Evolutionary conservation across 2,329 filamentous ascomycete species (phyloP), one percentile per base, ranked within the genome.

Genomic region (Fusarium verrucosum): DNA sequence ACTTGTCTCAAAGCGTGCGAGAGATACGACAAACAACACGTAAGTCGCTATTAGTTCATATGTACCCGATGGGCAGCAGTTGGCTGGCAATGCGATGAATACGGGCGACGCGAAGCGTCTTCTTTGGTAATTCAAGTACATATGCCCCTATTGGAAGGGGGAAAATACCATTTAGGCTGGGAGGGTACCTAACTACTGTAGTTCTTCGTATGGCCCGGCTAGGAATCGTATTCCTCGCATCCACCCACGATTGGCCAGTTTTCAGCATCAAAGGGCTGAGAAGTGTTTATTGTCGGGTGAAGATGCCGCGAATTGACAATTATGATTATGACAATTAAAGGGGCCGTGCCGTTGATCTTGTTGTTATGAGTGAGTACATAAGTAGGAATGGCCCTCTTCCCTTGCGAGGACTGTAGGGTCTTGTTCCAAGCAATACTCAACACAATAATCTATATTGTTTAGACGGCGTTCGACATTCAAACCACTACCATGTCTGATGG

Each of bases 401-500:
- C 10, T 22, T 32, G 14, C 20, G 11, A 20, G 19, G 45, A 41
- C 10, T 25, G 17, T 17, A 23, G 14, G 22, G 26, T 26, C 11
- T 45, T 32, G 30, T 33, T 14, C 26, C 14, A 22, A 19, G n/a
- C 10, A 35, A 22, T 37, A 33, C 32, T 22, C 8, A 16, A 26
- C 8, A 22, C n/a, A 22, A 20, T 36, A 9, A 20, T n/a, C 10
- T n/a, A 26, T 32, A 17, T 3, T 8, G 51, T 46, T 46, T 20
- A 32, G 19, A 38, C 35, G 10, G 10, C 37, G 19, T 14, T 43
- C 17, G 10, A 2, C 14, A 19, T n/a, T 11, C 14, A 19, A 32
- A 50, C 22, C 20, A 11, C 7, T 11, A 55, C 8, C 28, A 73
- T 73, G 71, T 62, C 71, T 36, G 62, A 76, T 64, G 78, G 76